Evolutionary conservation across 192 early-diverging fungal genomes (phyloP).

Genomic region (Funneliformis mosseae): DNA sequence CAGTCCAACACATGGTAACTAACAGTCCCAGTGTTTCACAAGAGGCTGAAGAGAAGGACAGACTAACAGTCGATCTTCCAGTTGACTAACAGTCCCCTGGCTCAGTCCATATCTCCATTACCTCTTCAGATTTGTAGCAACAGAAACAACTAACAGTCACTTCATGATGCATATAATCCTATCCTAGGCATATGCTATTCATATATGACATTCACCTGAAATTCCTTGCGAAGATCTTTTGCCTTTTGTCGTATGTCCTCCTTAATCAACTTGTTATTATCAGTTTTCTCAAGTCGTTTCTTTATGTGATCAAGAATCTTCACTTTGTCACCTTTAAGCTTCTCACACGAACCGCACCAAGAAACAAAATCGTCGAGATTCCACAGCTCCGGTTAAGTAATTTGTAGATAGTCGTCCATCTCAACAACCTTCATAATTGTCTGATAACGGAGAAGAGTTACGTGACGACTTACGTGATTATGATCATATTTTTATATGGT

Average conservation of each 20-base stretch:
- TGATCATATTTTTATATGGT: too few relatives aligned
- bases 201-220: neutral
- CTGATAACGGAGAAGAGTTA: too few relatives aligned
- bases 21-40: constrained; percentile 31
- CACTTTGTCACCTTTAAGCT: constrained; percentile 19
- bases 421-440: too few relatives aligned
- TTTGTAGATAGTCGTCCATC: constrained; percentile 31
- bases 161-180: constrained; percentile 32
- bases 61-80: constrained; percentile 33
- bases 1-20: constrained; percentile 31
- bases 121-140: constrained; percentile 26
- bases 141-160: constrained; percentile 28
- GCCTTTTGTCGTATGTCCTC: constrained; percentile 4
- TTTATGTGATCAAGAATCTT: constrained; percentile 33
- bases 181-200: constrained; percentile 1
- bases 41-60: constrained; percentile 30
- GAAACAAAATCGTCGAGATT: constrained; percentile 16
- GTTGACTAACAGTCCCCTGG: constrained; percentile 33
- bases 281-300: constrained; percentile 17
- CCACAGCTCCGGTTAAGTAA: constrained; percentile 21
- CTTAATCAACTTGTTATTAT: constrained; percentile 24
- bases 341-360: constrained; percentile 20
- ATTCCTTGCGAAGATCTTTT: neutral
- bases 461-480: too few relatives aligned
- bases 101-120: constrained; percentile 28